Base-by-base conservation (phyloP, 1,139 yeast genomes). In the Zhuliangozyma parablackwelliae region DNA sequence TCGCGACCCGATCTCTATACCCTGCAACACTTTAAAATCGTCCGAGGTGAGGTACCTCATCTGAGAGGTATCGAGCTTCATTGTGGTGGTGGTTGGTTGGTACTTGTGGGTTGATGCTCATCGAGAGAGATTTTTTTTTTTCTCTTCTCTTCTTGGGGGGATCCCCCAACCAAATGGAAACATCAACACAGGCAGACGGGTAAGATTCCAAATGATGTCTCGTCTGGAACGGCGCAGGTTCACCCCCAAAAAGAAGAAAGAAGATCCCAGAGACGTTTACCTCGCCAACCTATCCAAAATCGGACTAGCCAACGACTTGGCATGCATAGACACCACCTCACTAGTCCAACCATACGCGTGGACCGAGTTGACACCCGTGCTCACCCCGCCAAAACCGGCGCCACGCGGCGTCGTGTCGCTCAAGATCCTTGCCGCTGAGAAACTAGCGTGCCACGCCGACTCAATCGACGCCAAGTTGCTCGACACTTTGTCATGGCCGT, bases 11-110 rank as follows among this genome's bases (percentile, higher is more conserved):
- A 78, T 72, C 57, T 92, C 98, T 7, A 85, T 85, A 1, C 96
- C 97, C 42, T 83, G 85, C 38, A 92, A 77, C 12, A 89, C 95
- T 41, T 85, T 74, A 69, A 88, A 92, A 63, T 92, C 98, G 46
- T 89, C 97, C 5, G 82, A 71, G 49, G 96, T 82, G 55, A 92
- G 69, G 56, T 90, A 92, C 61, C 97, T 75, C 96, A 92, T 86
- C 57, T 89, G 95, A 13, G 94, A 72, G 1, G 95, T 85, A 52
- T 92, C 97, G 39, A 92, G 71, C 73, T 89, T 92, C 97, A 90
- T 90, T 26, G 3, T 7, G 12, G 11, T n/a, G 11, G 12, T 11
- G 28, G 28, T 26, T 9, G 25, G 34, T 35, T 26, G 28, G 24
- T 23, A 5, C 6, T 23, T 23, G 9, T 23, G 6, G n/a, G 11